phyloP scores from a whole-genome alignment of 2,329 filamentous ascomycete genomes.

The Neofusicoccum laricinum region DNA sequence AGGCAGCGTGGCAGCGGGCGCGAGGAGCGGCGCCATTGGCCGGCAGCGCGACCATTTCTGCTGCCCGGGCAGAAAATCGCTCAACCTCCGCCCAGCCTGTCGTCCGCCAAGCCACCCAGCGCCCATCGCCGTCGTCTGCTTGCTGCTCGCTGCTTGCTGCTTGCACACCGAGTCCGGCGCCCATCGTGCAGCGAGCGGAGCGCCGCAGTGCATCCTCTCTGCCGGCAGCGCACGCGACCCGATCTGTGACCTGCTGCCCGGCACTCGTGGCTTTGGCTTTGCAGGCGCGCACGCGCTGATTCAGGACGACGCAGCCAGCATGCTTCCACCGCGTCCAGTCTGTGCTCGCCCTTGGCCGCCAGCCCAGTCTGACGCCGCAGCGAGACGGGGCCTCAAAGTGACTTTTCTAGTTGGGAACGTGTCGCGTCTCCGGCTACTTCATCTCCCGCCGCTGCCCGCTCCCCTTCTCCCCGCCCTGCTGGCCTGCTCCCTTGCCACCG shows the following conservation, averaged over 20 bases:
- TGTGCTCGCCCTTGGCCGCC: not conserved
- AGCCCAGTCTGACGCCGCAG: not conserved
- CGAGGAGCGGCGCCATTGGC: conserved; percentile 1
- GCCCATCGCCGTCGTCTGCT: no score
- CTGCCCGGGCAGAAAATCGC: conserved; percentile 11
- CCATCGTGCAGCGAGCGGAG: not conserved
- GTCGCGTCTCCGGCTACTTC: not conserved
- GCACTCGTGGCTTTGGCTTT: not conserved
- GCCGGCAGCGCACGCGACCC: no score
- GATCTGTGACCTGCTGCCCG: no score
- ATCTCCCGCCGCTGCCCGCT: not conserved
- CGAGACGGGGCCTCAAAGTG: no score
- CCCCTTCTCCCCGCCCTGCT: not conserved
- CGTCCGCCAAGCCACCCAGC: not conserved
- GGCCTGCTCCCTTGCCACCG: not conserved
- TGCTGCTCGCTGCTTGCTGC: no score
- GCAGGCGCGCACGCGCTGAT: not conserved
- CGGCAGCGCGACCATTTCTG: conserved; percentile 1
- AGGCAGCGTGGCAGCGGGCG: no score
- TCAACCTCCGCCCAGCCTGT: not conserved
- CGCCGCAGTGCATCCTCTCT: no score
- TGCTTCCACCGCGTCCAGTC: not conserved
- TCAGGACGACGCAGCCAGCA: not conserved
- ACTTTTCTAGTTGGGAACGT: not conserved
- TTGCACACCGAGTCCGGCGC: not conserved